phyloP scores from a whole-genome alignment of 352 stramenopile genomes.

The Pythium angustatum region DNA sequence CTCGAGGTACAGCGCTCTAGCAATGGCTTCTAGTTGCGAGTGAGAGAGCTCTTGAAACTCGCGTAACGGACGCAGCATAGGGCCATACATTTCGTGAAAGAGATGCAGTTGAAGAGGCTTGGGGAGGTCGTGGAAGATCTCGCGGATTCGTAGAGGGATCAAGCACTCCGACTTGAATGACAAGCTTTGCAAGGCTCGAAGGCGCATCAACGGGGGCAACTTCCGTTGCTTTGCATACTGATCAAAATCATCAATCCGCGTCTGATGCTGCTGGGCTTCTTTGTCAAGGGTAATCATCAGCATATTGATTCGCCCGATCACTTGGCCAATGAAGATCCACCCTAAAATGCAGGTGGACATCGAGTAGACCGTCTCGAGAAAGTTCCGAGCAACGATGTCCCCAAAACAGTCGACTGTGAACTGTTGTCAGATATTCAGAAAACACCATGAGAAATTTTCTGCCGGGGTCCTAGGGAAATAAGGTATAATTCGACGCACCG shows the following conservation, averaged over 20 bases:
- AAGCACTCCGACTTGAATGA: conserved; percentile 55
- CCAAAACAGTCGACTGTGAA: conserved; percentile 83
- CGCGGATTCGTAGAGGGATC: conserved; percentile 37
- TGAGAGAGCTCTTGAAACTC: conserved; percentile 43
- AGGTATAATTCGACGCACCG: conserved; percentile 38
- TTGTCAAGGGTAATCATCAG: conserved; percentile 74
- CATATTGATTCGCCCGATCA: conserved; percentile 67
- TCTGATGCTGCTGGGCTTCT: conserved; percentile 49
- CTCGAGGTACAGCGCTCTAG: conserved; percentile 48
- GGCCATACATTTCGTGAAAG: conserved; percentile 57
- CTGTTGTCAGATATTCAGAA: conserved; percentile 26
- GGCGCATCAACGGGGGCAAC: conserved; percentile 41
- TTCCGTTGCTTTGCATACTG: conserved; percentile 65
- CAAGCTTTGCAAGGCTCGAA: conserved; percentile 52
- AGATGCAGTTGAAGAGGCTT: conserved; percentile 37
- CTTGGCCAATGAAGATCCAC: conserved; percentile 77
- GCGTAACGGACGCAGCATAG: conserved; percentile 32
- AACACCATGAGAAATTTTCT: not conserved
- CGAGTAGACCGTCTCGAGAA: conserved; percentile 59
- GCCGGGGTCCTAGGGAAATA: too few relatives aligned
- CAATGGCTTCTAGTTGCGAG: conserved; percentile 52
- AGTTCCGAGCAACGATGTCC: conserved; percentile 63
- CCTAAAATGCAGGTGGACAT: conserved; percentile 67
- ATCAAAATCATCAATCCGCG: conserved; percentile 62
- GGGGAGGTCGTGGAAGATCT: conserved; percentile 55